Evolutionary conservation across 495 filamentous ascomycete species (phyloP).

Genomic region (Aspergillus ostianus): DNA sequence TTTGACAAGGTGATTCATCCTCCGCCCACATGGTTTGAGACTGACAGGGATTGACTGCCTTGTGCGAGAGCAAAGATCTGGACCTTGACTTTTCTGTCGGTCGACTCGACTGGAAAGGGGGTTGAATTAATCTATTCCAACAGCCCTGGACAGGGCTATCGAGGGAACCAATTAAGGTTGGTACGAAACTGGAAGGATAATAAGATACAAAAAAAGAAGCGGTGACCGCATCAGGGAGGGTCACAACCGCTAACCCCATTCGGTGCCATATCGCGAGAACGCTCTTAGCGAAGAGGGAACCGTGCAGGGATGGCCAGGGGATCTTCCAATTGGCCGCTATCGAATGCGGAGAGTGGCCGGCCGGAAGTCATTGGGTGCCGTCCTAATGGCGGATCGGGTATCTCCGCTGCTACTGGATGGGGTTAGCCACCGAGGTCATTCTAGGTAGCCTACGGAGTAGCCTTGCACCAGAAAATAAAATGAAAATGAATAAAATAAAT

Average conservation of each 20-base stretch:
- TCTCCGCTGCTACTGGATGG: slow-evolving; percentile 10
- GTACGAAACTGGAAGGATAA: neutral
- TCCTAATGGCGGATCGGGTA: no score
- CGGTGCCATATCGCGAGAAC: slow-evolving; percentile 23
- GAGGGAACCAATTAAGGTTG: slow-evolving; percentile 3
- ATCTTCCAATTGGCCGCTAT: slow-evolving; percentile 8
- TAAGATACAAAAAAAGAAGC: no score
- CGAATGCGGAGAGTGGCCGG: slow-evolving; percentile 23
- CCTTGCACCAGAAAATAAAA: neutral
- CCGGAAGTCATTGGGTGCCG: slow-evolving; percentile 8
- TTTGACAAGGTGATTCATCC: neutral
- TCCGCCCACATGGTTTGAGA: neutral
- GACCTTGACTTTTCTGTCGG: no score
- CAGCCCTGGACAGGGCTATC: no score
- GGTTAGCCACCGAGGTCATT: slow-evolving; percentile 6
- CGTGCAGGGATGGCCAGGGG: neutral
- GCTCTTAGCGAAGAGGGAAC: slow-evolving; percentile 6
- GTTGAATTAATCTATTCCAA: neutral
- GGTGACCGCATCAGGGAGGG: slow-evolving; percentile 8
- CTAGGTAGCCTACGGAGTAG: neutral
- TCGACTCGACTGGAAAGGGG: no score
- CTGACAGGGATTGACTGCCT: neutral
- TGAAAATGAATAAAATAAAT: neutral
- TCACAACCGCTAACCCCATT: slow-evolving; percentile 11
- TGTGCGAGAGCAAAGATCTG: neutral